phyloP scores from a whole-genome alignment of 2,329 filamentous ascomycete species.

The Stachybotrys elegans region DNA sequence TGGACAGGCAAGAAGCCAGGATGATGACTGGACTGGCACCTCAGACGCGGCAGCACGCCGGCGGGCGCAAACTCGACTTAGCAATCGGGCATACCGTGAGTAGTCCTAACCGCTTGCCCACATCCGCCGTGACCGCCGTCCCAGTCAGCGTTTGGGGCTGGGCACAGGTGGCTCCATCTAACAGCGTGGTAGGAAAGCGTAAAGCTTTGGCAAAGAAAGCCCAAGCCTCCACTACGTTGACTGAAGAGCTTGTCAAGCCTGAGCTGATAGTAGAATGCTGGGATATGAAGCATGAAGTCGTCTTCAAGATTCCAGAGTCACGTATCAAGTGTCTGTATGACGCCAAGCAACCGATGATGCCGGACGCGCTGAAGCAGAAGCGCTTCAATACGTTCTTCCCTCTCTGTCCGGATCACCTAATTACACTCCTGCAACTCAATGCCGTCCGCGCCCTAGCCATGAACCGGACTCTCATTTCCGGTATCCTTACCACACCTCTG shows the following conservation, averaged over 20 bases:
- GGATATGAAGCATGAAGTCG: neutral
- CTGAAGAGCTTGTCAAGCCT: neutral
- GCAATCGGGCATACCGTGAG: conserved; percentile 33
- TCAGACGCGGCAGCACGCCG: conserved; percentile 35
- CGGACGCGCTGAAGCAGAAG: neutral
- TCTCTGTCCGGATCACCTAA: conserved; percentile 34
- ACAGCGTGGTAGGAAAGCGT: neutral
- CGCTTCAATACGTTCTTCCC: conserved; percentile 23
- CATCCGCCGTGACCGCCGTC: too few relatives aligned
- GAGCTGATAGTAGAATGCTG: neutral
- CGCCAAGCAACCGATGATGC: neutral
- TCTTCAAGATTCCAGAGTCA: neutral
- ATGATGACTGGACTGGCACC: conserved; percentile 42
- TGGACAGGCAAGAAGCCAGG: conserved; percentile 26
- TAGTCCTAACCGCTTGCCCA: too few relatives aligned
- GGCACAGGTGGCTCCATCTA: too few relatives aligned
- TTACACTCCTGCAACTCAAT: conserved; percentile 37
- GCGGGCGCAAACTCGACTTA: conserved; percentile 38
- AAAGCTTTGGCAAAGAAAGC: neutral
- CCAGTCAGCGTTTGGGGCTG: too few relatives aligned
- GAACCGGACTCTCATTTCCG: conserved; percentile 30
- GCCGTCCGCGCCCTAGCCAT: conserved; percentile 28
- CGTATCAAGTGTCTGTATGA: neutral
- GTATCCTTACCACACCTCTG: conserved; percentile 18
- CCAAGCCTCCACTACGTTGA: neutral